A percentile compares a stretch with the other conserved stretches of the same genome.
These are phyloP conservation scores for Mucor ambiguus DNA, from an alignment of 371 early-diverging fungal genomes.

Conservation along the genomic window DNA sequence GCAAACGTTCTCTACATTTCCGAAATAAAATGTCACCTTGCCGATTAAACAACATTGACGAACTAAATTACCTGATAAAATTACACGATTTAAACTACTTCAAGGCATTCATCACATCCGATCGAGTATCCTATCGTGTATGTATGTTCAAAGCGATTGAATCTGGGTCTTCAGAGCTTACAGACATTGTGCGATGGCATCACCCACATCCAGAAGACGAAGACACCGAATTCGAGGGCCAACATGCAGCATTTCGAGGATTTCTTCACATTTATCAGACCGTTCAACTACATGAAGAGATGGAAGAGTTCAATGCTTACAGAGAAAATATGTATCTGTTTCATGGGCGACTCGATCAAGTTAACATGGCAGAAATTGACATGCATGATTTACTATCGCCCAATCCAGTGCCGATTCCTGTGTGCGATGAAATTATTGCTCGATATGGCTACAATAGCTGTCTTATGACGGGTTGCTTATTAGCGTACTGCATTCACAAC, in stretches of 20 bases:
- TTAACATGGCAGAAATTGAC: background rate
- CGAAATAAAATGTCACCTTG: background rate
- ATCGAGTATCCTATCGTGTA: conserved; percentile 1
- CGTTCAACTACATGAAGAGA: background rate
- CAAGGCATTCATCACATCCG: background rate
- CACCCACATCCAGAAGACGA: conserved; percentile 5
- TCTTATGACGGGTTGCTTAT: background rate
- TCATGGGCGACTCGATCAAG: background rate
- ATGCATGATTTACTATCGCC: conserved; percentile 7
- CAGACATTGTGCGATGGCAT: background rate
- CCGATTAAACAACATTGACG: background rate
- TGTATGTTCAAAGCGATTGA: conserved; percentile 11
- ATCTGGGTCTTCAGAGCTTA: background rate
- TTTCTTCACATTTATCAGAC: background rate
- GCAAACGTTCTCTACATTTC: background rate
- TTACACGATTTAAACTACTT: background rate
- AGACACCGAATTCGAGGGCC: background rate
- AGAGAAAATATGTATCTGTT: conserved; percentile 7
- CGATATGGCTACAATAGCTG: background rate
- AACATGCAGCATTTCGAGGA: conserved; percentile 7
- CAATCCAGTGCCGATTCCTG: background rate
- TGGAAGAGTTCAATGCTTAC: conserved; percentile 7
- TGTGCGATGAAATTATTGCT: background rate
- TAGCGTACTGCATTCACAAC: conserved; percentile 9
- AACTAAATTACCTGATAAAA: background rate